These are phyloP conservation scores for Sugiyamaella neomexicana DNA, from an alignment of 1,139 yeast species.

Conservation along the genomic window DNA sequence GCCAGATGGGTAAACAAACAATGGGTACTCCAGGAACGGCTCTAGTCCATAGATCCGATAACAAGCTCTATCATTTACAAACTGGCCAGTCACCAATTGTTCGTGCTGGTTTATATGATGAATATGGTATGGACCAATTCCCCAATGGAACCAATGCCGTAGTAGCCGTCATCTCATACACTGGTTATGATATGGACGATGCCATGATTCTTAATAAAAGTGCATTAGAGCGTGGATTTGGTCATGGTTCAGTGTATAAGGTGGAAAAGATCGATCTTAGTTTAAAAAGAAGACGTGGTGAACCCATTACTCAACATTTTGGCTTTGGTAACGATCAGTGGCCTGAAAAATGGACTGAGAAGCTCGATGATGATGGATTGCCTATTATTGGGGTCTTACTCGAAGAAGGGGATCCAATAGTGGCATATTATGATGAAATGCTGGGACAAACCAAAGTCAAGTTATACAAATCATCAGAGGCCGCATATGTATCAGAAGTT, in stretches of 20 bases:
- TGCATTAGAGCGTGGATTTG: conserved; percentile 97
- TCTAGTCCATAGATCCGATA: conserved; percentile 86
- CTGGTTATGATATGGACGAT: conserved; percentile 99
- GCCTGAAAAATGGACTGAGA: conserved; percentile 88
- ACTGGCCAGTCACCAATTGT: conserved; percentile 98
- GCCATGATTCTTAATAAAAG: conserved; percentile 98
- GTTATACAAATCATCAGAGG: conserved; percentile 91
- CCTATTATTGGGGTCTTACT: conserved; percentile 87
- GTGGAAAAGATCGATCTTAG: conserved; percentile 87
- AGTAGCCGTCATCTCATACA: conserved; percentile 96
- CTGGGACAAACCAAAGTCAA: conserved; percentile 88
- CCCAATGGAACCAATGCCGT: conserved; percentile 99
- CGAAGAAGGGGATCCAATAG: conserved; percentile 94
- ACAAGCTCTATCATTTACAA: conserved; percentile 88
- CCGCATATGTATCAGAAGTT: conserved; percentile 94
- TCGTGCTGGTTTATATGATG: conserved; percentile 89
- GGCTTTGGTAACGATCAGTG: conserved; percentile 93
- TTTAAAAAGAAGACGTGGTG: conserved; percentile 81
- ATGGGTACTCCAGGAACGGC: conserved; percentile 99
- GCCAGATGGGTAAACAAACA: conserved; percentile 99
- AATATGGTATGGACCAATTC: conserved; percentile 96
- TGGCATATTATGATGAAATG: conserved; percentile 90
- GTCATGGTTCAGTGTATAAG: conserved; percentile 94
- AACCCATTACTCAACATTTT: conserved; percentile 90
- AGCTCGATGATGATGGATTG: conserved; percentile 88